Conservation (phyloP, 2,329 filamentous ascomycete genomes). For the Stromatinia cepivora region DNA sequence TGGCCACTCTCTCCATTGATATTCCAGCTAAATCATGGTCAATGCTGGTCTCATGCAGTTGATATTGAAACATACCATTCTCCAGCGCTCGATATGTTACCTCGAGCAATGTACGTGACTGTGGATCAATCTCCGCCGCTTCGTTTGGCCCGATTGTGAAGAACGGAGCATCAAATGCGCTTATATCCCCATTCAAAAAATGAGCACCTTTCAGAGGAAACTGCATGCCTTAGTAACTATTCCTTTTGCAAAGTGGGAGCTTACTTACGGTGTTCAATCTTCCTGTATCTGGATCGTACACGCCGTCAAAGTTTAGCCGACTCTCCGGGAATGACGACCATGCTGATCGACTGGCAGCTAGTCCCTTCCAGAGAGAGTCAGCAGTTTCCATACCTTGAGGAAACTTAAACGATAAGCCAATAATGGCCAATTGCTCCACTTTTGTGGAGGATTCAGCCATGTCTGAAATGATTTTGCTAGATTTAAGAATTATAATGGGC, state of each 20-base stretch:
- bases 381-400: conserved; percentile 50
- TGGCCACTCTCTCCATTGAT: conserved; percentile 1
- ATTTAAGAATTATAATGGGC: too few relatives aligned
- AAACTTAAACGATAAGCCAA: conserved; percentile 54
- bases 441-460: background rate
- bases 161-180: conserved; percentile 29
- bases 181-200: conserved; percentile 24
- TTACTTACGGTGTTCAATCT: background rate
- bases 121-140: conserved; percentile 45
- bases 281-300: conserved; percentile 44
- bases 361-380: conserved; percentile 71
- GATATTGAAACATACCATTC: conserved; percentile 15
- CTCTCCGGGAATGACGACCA: conserved; percentile 37
- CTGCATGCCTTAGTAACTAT: background rate
- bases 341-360: conserved; percentile 69
- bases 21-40: conserved; percentile 3
- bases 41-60: background rate
- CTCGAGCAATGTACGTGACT: conserved; percentile 53
- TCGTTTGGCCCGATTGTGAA: conserved; percentile 27
- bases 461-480: background rate
- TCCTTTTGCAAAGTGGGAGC: background rate
- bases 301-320: conserved; percentile 50
- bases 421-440: conserved; percentile 42
- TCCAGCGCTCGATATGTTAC: conserved; percentile 37
- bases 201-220: background rate